Evolutionary conservation across 179 eudicot genomes (phyloP), one percentile per base, ranked within the genome.

Genomic region (Silene noctiflora): DNA sequence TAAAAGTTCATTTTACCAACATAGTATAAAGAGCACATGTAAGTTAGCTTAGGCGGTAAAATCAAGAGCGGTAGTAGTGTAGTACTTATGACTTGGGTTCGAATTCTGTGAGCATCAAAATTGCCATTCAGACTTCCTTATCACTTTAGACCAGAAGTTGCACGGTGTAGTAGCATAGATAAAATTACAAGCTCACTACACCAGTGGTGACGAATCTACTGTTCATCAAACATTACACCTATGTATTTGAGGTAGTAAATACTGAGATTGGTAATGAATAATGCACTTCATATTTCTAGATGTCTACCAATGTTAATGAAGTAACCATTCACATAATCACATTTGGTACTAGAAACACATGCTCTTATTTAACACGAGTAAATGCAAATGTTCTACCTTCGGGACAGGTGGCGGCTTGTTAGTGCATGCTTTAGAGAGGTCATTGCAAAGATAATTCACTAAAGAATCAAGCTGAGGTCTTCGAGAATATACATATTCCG

Each of bases 381-480:
- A 17, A 62, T 3, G 33, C 11, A 29, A 4, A 60, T 20, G 21
- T 14, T 9, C 62, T 79, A 90, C 98, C 99, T 90, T 95, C 69
- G 98, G 98, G 70, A 93, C 94, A 73, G 97, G 90, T 51, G 99
- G 97, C 69, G 98, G 91, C 82, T 85, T 84, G 44, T 80, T 81
- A 77, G 83, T 87, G 86, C 99, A 95, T 75, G 95, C 88, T 76
- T 74, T 71, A 63, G 88, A 88, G 55, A 91, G 91, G 82, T 91
- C 96, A 77, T 93, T 91, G 66, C 98, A 95, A 27, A 95, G 79
- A 80, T 83, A 90, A 39, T 82, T 84, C 20, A 81, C 83, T 77
- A 95, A 82, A 13, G 89, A 75, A 58, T 84, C 87, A 76, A 91
- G 69, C 77, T 84, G 81, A 48, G 97, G 99, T 78, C 88, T 95